Percentiles rank a stretch among this genome's conserved stretches.
Conservation (phyloP, 169 alveolate genomes). For the Plasmodium gallinaceum region DNA sequence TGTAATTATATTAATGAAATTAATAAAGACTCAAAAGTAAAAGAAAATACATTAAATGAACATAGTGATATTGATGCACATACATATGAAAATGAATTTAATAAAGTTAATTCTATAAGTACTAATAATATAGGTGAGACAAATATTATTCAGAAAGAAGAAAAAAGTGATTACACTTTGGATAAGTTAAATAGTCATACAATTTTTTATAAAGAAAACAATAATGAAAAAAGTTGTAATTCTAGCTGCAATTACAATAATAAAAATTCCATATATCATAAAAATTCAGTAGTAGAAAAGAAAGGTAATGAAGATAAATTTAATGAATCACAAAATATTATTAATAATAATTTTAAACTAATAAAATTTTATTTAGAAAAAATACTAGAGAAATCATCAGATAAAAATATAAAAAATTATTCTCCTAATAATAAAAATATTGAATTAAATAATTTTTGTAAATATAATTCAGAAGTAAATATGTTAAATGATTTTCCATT, state of each 20-base stretch:
- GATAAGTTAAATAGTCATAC: too few species aligned
- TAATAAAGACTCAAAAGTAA: background rate
- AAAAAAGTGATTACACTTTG: background rate
- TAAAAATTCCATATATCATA: too few species aligned
- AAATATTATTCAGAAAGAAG: background rate
- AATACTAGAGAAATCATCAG: background rate
- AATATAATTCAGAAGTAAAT: too few species aligned
- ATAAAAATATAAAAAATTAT: background rate
- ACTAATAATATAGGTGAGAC: background rate
- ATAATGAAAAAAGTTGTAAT: too few species aligned
- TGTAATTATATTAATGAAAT: conserved; percentile 1
- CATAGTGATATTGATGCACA: background rate
- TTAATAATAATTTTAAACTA: background rate
- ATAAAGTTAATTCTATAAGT: background rate
- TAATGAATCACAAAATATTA: background rate
- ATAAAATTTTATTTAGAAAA: background rate
- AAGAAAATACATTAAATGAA: background rate
- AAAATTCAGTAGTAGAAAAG: too few species aligned
- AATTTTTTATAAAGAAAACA: too few species aligned
- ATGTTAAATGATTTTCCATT: too few species aligned
- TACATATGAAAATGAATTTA: background rate
- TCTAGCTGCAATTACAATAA: too few species aligned
- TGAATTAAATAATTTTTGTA: background rate
- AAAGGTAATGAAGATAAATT: too few species aligned
- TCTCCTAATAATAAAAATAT: background rate